Base-by-base conservation (phyloP, 2,329 filamentous ascomycete species). In the Colletotrichum plurivorum region DNA sequence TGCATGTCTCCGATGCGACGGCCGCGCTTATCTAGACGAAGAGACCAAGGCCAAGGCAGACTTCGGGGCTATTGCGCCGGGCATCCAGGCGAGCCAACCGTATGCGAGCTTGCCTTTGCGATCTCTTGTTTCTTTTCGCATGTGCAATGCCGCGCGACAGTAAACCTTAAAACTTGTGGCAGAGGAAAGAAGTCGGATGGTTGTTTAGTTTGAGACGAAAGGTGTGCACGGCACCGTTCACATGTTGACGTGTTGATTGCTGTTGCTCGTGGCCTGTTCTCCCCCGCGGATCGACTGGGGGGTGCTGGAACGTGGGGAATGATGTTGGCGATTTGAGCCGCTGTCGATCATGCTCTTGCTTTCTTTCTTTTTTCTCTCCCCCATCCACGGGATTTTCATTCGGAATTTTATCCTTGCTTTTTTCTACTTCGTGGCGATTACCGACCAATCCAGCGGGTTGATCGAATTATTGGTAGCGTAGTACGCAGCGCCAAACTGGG, bases 331-430 rank as follows among this genome's bases (percentile, higher is more conserved):
- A 53, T 27, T 65, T 65, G 65, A 68, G 65, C 65, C 65, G 65
- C 65, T 68, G 65, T 59, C 54, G 65, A 68, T 68, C 61, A 36
- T 41, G 2, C 27, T 20, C 18, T 59, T 46, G 54, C 54, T 55
- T 65, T 53, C 27, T 64, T 49, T 64, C 62, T 64, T 58, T 58
- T 64, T 54, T 36, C 41, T 43, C 9, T 25, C 31, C 6, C 8
- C 45, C 8, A 10, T 39, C 8, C 13, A 36, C 31, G 31, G 31
- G 31, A 36, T 46, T 4, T 27, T 46, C 7, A 4, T 15, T 13
- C 22, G 10, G 22, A 13, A 25, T 52, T 16, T 52, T 15, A 10
- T 22, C 9, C 20, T 12, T 20, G n/a, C 9, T 49, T 49, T 22
- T 49, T 49, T 49, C 18, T 22, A 20, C 18, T 49, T 20, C 7